phyloP scores from a whole-genome alignment of 208 protist genomes.

The Wallacemonas collosoma region DNA sequence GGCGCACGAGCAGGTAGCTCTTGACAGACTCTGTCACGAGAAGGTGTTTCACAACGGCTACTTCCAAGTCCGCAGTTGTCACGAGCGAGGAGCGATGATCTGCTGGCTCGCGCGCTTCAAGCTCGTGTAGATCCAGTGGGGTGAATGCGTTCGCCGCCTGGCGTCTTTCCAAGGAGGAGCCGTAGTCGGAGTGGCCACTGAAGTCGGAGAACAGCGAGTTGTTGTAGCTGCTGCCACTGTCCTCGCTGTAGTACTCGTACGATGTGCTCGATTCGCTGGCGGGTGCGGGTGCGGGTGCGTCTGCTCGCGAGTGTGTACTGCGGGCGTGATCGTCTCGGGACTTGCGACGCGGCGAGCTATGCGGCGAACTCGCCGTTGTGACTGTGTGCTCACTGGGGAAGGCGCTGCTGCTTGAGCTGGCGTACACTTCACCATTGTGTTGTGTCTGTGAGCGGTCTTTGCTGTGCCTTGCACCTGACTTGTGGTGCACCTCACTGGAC shows the following conservation, averaged over 20 bases:
- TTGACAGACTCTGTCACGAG: slow-evolving; percentile 19
- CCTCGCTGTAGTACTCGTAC: slow-evolving; percentile 5
- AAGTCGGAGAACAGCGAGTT: slow-evolving; percentile 14
- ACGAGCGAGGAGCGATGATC: slow-evolving; percentile 47
- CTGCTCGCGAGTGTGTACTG: too few relatives aligned
- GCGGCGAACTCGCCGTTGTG: too few relatives aligned
- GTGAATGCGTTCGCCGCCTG: neutral
- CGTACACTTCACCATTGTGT: too few relatives aligned
- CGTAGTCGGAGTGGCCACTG: slow-evolving; percentile 7
- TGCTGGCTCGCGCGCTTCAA: slow-evolving; percentile 7
- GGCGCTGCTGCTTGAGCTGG: too few relatives aligned
- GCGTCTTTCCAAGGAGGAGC: neutral
- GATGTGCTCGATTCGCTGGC: neutral
- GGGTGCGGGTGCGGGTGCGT: too few relatives aligned
- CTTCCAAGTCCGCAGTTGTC: slow-evolving; percentile 43
- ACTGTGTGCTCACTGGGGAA: too few relatives aligned
- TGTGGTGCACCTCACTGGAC: too few relatives aligned
- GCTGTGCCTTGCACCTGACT: too few relatives aligned
- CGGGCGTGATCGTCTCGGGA: too few relatives aligned
- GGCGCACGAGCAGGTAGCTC: slow-evolving; percentile 26
- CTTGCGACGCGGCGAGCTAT: too few relatives aligned
- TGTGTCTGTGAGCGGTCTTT: too few relatives aligned
- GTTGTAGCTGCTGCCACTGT: neutral
- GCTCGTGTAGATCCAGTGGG: neutral
- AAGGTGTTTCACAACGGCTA: slow-evolving; percentile 30